Evolutionary conservation across 805 yeast genomes (phyloP).

Genomic region (Brettanomyces anomalus): DNA sequence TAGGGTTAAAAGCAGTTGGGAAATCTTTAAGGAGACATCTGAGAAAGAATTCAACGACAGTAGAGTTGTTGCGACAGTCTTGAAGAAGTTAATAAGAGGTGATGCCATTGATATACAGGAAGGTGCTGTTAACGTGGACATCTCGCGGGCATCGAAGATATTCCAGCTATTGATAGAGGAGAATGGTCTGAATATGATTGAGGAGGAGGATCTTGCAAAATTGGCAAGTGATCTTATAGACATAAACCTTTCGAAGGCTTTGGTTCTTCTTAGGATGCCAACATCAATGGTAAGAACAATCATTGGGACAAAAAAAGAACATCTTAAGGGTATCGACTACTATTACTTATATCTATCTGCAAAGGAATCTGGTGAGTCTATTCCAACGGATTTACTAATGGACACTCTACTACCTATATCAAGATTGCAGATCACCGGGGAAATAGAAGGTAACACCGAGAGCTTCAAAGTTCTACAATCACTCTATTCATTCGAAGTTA

Average conservation of each 20-base stretch:
- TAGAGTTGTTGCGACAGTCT: conserved; percentile 7
- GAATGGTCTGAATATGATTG: conserved; percentile 9
- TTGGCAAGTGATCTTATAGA: conserved; percentile 12
- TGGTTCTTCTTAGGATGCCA: conserved; percentile 10
- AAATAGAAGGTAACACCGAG: conserved; percentile 6
- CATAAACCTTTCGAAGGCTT: conserved; percentile 10
- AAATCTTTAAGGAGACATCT: conserved; percentile 15
- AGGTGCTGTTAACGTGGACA: conserved; percentile 9
- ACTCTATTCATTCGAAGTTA: neutral
- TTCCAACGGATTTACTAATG: conserved; percentile 7
- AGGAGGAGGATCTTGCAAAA: conserved; percentile 4
- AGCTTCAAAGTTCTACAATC: conserved; percentile 5
- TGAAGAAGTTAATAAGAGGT: conserved; percentile 16
- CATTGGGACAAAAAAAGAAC: conserved; percentile 1
- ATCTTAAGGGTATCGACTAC: conserved; percentile 13
- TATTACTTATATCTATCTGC: conserved; percentile 14
- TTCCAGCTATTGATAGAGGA: conserved; percentile 9
- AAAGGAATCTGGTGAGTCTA: conserved; percentile 5
- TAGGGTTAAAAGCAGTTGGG: conserved; percentile 26
- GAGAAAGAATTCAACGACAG: conserved; percentile 6
- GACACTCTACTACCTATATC: conserved; percentile 17
- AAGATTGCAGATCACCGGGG: conserved; percentile 6
- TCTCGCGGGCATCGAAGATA: conserved; percentile 8
- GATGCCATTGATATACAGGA: conserved; percentile 17
- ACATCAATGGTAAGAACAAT: conserved; percentile 7